phyloP scores from a whole-genome alignment of 495 filamentous ascomycete species.

The Daldinia bambusicola region DNA sequence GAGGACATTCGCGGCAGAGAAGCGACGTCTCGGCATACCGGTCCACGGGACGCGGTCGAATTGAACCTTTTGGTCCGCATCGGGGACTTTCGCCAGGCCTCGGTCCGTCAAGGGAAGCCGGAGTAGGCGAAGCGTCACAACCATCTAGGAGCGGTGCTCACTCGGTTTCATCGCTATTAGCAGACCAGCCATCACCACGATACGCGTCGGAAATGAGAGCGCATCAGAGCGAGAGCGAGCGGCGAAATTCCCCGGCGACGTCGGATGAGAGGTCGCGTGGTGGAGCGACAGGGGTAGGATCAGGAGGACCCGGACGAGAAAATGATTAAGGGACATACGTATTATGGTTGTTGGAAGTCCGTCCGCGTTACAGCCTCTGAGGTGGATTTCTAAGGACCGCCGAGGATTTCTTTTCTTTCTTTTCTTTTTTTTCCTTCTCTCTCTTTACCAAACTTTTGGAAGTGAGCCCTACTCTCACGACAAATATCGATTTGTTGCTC shows the following conservation, averaged over 20 bases:
- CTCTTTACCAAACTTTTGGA: conserved; percentile 9
- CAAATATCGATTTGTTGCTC: conserved; percentile 19
- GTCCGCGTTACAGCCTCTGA: conserved; percentile 35
- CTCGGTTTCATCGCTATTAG: conserved; percentile 60
- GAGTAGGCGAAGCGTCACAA: conserved; percentile 43
- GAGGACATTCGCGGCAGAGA: conserved; percentile 74
- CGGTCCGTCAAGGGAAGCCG: conserved; percentile 44
- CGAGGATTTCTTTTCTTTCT: too few species aligned
- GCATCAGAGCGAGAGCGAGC: conserved; percentile 40
- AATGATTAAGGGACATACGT: conserved; percentile 33
- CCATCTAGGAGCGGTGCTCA: conserved; percentile 53
- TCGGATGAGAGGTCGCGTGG: conserved; percentile 48
- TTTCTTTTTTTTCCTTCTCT: not conserved
- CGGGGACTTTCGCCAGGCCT: conserved; percentile 56
- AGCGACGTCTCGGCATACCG: conserved; percentile 70
- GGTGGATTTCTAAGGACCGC: conserved; percentile 1
- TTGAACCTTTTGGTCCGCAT: conserved; percentile 50
- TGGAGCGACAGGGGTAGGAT: conserved; percentile 31
- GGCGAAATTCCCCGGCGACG: conserved; percentile 42
- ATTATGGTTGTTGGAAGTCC: conserved; percentile 16
- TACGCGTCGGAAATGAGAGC: conserved; percentile 47
- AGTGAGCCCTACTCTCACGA: conserved; percentile 11
- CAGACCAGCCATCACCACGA: conserved; percentile 56
- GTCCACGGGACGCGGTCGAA: conserved; percentile 51
- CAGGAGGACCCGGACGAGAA: conserved; percentile 40